Conservation (phyloP, 805 yeast species). For the Candida boidinii region DNA sequence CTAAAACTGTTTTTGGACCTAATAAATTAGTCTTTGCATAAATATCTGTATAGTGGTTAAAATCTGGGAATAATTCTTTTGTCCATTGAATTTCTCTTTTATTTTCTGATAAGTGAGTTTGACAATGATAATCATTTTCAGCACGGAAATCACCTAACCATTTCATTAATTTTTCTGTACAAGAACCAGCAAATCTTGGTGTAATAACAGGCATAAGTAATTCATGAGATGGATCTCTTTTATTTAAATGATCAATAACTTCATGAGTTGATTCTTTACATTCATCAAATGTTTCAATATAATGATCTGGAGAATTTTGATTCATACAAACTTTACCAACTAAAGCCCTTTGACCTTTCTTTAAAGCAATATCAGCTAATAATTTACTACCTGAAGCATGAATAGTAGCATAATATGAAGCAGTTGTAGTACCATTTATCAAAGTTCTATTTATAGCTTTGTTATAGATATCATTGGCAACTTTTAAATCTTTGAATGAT, state of each 20-base stretch:
- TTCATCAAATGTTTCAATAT: slow-evolving; percentile 45
- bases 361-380: slow-evolving; percentile 59
- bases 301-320: slow-evolving; percentile 65
- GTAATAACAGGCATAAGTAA: slow-evolving; percentile 66
- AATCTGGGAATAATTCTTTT: slow-evolving; percentile 59
- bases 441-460: slow-evolving; percentile 58
- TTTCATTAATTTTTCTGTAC: slow-evolving; percentile 51
- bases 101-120: slow-evolving; percentile 82
- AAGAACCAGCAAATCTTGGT: slow-evolving; percentile 87
- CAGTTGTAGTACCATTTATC: slow-evolving; percentile 76
- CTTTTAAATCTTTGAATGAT: slow-evolving; percentile 38
- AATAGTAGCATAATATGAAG: slow-evolving; percentile 78
- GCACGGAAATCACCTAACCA: slow-evolving; percentile 48
- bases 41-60: slow-evolving; percentile 58
- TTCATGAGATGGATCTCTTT: slow-evolving; percentile 40
- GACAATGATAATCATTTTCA: slow-evolving; percentile 49
- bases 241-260: slow-evolving; percentile 44
- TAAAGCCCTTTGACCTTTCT: slow-evolving; percentile 70
- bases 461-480: slow-evolving; percentile 54
- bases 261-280: slow-evolving; percentile 40
- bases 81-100: slow-evolving; percentile 66
- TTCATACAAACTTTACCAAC: slow-evolving; percentile 93
- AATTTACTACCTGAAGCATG: slow-evolving; percentile 62
- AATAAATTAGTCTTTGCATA: slow-evolving; percentile 56
- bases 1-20: slow-evolving; percentile 59